phyloP scores from a whole-genome alignment of 2,329 filamentous ascomycete genomes.

The Rachicladosporium sp. region DNA sequence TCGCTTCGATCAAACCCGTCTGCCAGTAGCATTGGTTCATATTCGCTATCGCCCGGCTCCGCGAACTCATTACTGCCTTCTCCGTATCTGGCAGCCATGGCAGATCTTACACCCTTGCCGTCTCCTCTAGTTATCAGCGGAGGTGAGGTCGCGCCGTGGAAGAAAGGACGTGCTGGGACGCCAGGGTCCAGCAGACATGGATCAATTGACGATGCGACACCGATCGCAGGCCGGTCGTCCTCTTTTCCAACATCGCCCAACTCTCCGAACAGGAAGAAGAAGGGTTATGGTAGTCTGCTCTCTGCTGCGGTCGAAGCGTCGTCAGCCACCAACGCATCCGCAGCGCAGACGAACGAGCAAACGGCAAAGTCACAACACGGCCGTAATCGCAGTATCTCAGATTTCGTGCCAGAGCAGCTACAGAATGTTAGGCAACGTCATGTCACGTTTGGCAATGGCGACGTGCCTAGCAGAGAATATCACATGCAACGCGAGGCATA shows the following conservation, averaged over 20 bases:
- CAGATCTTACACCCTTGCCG: slow-evolving; percentile 40
- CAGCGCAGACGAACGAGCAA: slow-evolving; percentile 13
- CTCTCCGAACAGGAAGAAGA: slow-evolving; percentile 28
- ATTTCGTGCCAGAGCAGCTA: slow-evolving; percentile 66
- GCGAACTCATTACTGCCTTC: slow-evolving; percentile 32
- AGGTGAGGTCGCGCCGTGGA: slow-evolving; percentile 31
- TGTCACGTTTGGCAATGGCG: slow-evolving; percentile 52
- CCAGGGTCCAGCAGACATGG: slow-evolving; percentile 15
- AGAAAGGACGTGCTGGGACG: slow-evolving; percentile 23
- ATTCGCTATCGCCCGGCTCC: slow-evolving; percentile 32
- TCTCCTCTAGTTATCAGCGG: slow-evolving; percentile 31
- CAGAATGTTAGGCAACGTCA: slow-evolving; percentile 56
- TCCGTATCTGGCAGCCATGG: slow-evolving; percentile 35
- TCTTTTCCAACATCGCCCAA: background rate
- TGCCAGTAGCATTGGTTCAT: slow-evolving; percentile 29
- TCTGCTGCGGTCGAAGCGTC: slow-evolving; percentile 27
- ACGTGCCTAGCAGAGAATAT: slow-evolving; percentile 38
- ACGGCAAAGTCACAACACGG: slow-evolving; percentile 34
- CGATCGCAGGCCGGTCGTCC: slow-evolving; percentile 13
- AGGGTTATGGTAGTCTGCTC: slow-evolving; percentile 34
- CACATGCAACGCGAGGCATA: slow-evolving; percentile 65
- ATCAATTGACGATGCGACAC: slow-evolving; percentile 23
- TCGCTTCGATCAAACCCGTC: slow-evolving; percentile 30
- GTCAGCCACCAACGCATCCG: slow-evolving; percentile 13
- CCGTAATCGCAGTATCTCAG: slow-evolving; percentile 75